Base-by-base conservation (phyloP, 129 eudicot genomes). In the Flaveria robusta region DNA sequence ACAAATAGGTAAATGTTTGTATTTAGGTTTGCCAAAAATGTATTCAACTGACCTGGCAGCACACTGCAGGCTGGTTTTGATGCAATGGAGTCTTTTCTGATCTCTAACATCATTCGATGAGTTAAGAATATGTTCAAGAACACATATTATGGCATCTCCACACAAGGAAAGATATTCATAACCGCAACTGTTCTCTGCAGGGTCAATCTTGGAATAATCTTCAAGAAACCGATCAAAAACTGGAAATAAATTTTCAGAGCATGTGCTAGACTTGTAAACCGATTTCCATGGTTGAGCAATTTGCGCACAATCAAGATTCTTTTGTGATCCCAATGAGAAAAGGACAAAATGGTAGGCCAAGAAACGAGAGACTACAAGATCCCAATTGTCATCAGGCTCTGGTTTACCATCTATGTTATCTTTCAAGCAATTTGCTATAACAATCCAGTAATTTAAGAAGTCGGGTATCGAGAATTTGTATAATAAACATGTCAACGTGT, bases 321-420 rank as follows among this genome's bases (percentile, higher is more conserved):
- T 77, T 45, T 54, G 73, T 23, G 60, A 49, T 11, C 68, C 46
- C 5, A 52, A 71, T 24, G 84, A 72, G 70, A 77, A 84, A 26
- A 77, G 72, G 66, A 65, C 80, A 71, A 90, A 83, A 1, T 97
- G 98, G 79, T 90, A 82, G 41, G 68, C 81, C 82, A 88, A 70
- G 66, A 93, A 80, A 67, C 83, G 84, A 74, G 88, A 80, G 64
- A 84, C n/a, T 14, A 84, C 68, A 47, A 82, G 75, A 77, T 77
- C 69, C 74, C 88, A 81, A 67, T 46, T 41, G 63, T 66, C 80
- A 34, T 82, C 86, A 52, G 56, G 72, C 70, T 70, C 85, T 69
- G 75, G 23, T 66, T 83, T 74, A 59, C 83, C 72, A 70, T 80
- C 83, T 37, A 78, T 18, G 76, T 78, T 69, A 67, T 80, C 85